Conservation (phyloP, 2,329 filamentous ascomycete genomes). For the Neopestalotiopsis sp. region DNA sequence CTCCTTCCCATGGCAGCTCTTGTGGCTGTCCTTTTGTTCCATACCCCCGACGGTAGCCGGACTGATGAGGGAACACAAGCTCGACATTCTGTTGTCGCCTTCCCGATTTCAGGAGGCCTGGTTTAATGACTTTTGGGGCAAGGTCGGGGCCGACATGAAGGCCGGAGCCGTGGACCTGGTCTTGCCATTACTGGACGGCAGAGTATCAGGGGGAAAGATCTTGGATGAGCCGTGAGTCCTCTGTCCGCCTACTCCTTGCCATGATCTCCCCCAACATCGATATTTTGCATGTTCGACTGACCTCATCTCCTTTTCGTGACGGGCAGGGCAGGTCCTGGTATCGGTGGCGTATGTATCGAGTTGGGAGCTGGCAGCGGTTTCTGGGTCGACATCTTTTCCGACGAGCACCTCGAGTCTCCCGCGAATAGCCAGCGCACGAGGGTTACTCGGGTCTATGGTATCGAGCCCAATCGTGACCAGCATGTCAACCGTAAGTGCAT, state of each 20-base stretch:
- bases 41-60: conserved; percentile 55
- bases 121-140: conserved; percentile 67
- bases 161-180: conserved; percentile 47
- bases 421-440: conserved; percentile 11
- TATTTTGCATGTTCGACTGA: too few species aligned
- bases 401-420: conserved; percentile 4
- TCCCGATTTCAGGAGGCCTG: conserved; percentile 52
- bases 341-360: conserved; percentile 62
- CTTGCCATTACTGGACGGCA: conserved; percentile 59
- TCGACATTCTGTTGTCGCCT: conserved; percentile 45
- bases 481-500: conserved; percentile 42
- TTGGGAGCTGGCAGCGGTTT: conserved; percentile 66
- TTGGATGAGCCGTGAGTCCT: conserved; percentile 32
- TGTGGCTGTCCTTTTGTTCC: conserved; percentile 33
- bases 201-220: conserved; percentile 43
- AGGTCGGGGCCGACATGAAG: conserved; percentile 56
- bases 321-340: conserved; percentile 36
- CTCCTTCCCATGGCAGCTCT: conserved; percentile 9
- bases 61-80: conserved; percentile 43
- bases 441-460: conserved; percentile 60
- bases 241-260: background rate
- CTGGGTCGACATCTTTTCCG: conserved; percentile 60
- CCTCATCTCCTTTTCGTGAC: background rate
- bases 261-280: too few species aligned
- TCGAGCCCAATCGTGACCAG: conserved; percentile 66